phyloP scores from a whole-genome alignment of 192 early-diverging fungal genomes.

The Linnemannia elongata region DNA sequence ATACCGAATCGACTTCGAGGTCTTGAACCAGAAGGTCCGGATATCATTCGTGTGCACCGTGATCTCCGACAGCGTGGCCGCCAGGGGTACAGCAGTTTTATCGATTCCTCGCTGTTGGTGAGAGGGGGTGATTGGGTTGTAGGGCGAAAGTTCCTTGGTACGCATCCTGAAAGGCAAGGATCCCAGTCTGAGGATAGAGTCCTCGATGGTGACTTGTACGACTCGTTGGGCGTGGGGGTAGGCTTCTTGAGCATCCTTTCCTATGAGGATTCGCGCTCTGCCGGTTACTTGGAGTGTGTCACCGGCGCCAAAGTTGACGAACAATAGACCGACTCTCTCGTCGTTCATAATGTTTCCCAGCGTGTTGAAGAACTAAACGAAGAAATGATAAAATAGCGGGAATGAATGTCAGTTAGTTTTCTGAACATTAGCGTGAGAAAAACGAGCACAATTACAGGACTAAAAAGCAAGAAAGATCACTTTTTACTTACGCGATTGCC shows the following conservation, averaged over 20 bases:
- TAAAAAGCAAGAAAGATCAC: not conserved
- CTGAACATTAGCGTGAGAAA: not conserved
- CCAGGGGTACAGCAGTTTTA: too few relatives aligned
- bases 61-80: conserved; percentile 26
- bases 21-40: conserved; percentile 28
- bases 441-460: too few relatives aligned
- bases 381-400: not conserved
- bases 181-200: not conserved
- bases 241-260: conserved; percentile 15
- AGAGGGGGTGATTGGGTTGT: conserved; percentile 26
- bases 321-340: conserved; percentile 28
- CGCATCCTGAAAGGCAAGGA: conserved; percentile 31
- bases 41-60: conserved; percentile 17
- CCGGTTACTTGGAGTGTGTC: conserved; percentile 43
- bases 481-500: conserved; percentile 41
- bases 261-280: conserved; percentile 31
- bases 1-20: conserved; percentile 11
- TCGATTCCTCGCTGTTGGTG: not conserved
- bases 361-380: conserved; percentile 47
- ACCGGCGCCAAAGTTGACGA: conserved; percentile 33
- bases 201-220: conserved; percentile 27
- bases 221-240: conserved; percentile 39
- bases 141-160: conserved; percentile 44
- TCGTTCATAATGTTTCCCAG: conserved; percentile 42
- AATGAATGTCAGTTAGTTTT: not conserved